Evolutionary conservation across 441 rosid genomes (phyloP).

Genomic region (Pelargonium australe): DNA sequence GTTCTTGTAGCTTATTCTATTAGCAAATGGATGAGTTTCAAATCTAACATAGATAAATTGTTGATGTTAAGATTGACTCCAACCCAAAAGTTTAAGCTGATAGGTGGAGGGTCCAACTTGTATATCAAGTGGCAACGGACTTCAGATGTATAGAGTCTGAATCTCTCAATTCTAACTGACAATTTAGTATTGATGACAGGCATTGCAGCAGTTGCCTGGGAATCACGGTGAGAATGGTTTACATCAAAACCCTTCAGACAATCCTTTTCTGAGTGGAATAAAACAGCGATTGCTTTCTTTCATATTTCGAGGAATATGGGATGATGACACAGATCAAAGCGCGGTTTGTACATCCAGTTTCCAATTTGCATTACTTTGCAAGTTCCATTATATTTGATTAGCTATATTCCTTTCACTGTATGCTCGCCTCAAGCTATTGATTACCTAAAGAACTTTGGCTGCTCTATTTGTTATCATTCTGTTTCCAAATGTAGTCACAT

Average conservation of each 20-base stretch:
- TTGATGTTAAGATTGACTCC: no score
- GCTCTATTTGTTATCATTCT: background rate
- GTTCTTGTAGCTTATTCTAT: no score
- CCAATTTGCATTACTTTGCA: constrained; percentile 13
- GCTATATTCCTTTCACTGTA: background rate
- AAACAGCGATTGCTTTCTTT: constrained; percentile 92
- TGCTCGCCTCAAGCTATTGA: background rate
- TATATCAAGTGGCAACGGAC: no score
- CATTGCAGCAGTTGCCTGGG: constrained; percentile 37
- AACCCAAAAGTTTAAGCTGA: no score
- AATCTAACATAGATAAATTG: no score
- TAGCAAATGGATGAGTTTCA: no score
- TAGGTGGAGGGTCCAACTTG: no score
- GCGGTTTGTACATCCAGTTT: constrained; percentile 44
- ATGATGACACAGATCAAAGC: constrained; percentile 59
- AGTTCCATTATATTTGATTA: background rate
- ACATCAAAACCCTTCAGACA: constrained; percentile 36
- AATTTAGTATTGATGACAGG: constrained; percentile 34
- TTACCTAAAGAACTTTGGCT: background rate
- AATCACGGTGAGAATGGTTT: constrained; percentile 39
- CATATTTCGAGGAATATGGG: constrained; percentile 75
- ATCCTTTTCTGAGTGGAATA: constrained; percentile 64
- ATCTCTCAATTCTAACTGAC: constrained; percentile 12
- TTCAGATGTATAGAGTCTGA: no score
- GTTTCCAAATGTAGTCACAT: background rate